Base-by-base conservation (phyloP, 306 rosid species). In the Adenanthera pavonina region DNA sequence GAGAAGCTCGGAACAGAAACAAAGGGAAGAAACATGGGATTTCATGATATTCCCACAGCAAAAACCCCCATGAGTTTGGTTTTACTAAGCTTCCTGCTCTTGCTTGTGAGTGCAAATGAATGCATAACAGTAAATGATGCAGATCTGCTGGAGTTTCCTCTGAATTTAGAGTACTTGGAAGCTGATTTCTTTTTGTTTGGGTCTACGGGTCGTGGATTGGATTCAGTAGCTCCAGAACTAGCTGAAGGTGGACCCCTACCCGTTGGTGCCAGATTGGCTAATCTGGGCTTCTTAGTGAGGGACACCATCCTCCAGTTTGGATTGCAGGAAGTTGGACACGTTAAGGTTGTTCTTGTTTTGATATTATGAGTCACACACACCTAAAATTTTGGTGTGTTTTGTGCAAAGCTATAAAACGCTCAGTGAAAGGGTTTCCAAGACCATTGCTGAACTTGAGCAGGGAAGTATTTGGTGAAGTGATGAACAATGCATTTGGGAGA, bases 261-360 rank as follows among this genome's bases (percentile, higher is more conserved):
- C 6, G 76, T 85, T 12, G 98, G 98, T 35, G 90, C 89, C 20
- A 83, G 13, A 69, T 38, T 20, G 60, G 98, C 97, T 49, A 83
- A 84, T 0, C 49, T 94, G 16, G 86, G 52, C n/a, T 0, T 6
- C 36, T 72, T 74, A 64, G 48, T 70, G 19, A 82, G 46, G 53
- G 93, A 90, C 79, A 2, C 90, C 57, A 82, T 89, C 64, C 8
- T 25, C 64, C 91, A 94, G 76, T 90, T 94, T 72, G 98, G 61
- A 49, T 89, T 66, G 44, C 93, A 90, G 72, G 97, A 94, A 90
- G 94, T 91, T 72, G 98, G 98, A 36, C 97, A 91, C 71, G 68
- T 92, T 92, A 78, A 89, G 94, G 97, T 93, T 47, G 20, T 16
- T 44, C 46, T 81, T 68, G 41, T 46, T 0, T 11, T 9, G 11